Evolutionary conservation across 148 eudicot species (phyloP), one percentile per base, ranked within the genome.

Genomic region (Chenopodium formosanum): DNA sequence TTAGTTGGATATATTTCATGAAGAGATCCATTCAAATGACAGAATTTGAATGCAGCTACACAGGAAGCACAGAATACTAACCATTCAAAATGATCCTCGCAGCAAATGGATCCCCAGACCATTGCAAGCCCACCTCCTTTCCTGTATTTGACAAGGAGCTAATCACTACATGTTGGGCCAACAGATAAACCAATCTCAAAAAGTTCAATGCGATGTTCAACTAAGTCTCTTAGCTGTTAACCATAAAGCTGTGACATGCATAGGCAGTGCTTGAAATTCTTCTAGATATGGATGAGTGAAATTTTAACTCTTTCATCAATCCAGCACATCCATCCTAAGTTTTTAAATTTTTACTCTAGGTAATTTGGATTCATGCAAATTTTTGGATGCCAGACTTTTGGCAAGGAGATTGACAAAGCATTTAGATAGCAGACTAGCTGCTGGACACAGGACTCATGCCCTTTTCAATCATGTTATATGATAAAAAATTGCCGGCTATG

Each of bases 71-170:
- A 27, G 64, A 81, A 22, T 44, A 37, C 84, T 79, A 31, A 91
- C 97, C 98, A 94, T 79, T 88, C 92, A 82, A 94, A 94, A 88
- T 94, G 98, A 85, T 94, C 98, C 81, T 94, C 98, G 25, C 98
- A 94, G 86, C 98, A 92, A 29, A 94, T 86, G 50, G 98, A 94
- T 62, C 88, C 88, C 86, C 91, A 80, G 75, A 94, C 89, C 9
- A 92, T 86, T 32, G 96, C 86, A 67, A 91, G 87, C 52, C 94
- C 98, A 81, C 92, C 83, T 78, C 88, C 88, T 83, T 91, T 92
- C 98, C 98, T 94, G 83, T 58, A 86, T 40, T 29, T 66, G 77
- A 68, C 40, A 75, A 60, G 29, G 46, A 82, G 22, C 7, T 22
- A 63, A 85, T 47, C 52, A 58, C 47, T 27, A 44, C 70, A 74